Evolutionary conservation across 1,284 basidiomycete species (phyloP).

Genomic region (Ustanciosporium gigantosporum): DNA sequence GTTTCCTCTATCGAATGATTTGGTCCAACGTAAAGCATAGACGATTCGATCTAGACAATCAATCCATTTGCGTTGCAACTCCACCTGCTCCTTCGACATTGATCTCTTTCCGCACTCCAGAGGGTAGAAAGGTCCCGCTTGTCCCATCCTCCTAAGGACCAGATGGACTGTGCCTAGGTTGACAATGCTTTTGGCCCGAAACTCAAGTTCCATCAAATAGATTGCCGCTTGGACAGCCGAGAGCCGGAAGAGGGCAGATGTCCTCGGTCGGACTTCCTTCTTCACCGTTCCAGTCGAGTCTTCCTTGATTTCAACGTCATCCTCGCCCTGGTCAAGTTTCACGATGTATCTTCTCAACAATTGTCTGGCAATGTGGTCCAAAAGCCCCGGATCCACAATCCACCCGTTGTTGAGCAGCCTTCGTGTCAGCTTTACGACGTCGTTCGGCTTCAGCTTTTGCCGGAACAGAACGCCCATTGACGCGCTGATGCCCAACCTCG

Average conservation of each 20-base stretch:
- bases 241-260: not conserved
- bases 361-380: constrained; percentile 13
- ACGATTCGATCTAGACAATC: constrained; percentile 16
- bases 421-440: constrained; percentile 1
- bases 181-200: constrained; percentile 8
- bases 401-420: constrained; percentile 4
- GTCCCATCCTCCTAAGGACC: constrained; percentile 6
- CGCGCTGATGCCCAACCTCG: not conserved
- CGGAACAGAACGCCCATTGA: constrained; percentile 4
- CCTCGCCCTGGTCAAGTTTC: not conserved
- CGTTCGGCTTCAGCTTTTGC: constrained; percentile 1
- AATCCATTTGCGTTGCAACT: constrained; percentile 5
- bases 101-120: not conserved
- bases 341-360: constrained; percentile 1
- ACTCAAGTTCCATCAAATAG: constrained; percentile 9
- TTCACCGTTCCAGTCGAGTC: not conserved
- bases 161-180: constrained; percentile 13
- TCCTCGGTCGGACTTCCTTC: too few species aligned
- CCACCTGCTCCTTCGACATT: not conserved
- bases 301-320: not conserved
- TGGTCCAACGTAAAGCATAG: constrained; percentile 20
- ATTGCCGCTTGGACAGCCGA: constrained; percentile 5
- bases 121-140: not conserved
- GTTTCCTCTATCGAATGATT: constrained; percentile 23
- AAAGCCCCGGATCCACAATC: constrained; percentile 5